Conservation (phyloP, 1,284 basidiomycete species). For the Schizophyllum amplum region DNA sequence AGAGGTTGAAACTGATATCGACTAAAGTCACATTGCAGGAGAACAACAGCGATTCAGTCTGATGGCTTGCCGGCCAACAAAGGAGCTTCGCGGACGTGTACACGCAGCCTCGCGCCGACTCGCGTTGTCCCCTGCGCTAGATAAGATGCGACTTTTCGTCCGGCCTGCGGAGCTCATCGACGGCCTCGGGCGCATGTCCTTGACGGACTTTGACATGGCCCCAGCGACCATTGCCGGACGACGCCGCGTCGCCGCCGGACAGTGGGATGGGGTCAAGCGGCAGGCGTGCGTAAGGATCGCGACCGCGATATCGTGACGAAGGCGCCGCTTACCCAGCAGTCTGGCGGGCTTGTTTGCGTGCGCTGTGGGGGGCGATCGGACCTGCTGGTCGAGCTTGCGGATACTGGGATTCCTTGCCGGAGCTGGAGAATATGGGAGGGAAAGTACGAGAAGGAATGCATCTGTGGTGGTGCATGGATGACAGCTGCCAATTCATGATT, state of each 20-base stretch:
- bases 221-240: background rate
- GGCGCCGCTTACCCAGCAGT: conserved; percentile 33
- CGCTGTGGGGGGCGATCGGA: conserved; percentile 56
- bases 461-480: conserved; percentile 64
- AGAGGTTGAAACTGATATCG: background rate
- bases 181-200: conserved; percentile 31
- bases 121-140: conserved; percentile 19
- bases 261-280: conserved; percentile 17
- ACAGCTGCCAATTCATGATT: background rate
- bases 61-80: conserved; percentile 45
- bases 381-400: conserved; percentile 23
- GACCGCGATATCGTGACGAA: conserved; percentile 58
- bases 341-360: conserved; percentile 36
- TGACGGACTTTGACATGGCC: background rate
- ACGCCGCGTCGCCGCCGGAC: background rate
- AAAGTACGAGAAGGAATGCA: conserved; percentile 47
- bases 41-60: conserved; percentile 31
- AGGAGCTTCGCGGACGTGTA: conserved; percentile 27
- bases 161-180: conserved; percentile 61
- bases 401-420: conserved; percentile 26
- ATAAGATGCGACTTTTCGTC: conserved; percentile 61
- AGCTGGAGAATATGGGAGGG: conserved; percentile 58
- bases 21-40: background rate
- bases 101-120: background rate
- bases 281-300: conserved; percentile 30